Evolutionary conservation across 805 yeast genomes (phyloP).

Genomic region (Myxozyma melibiosi): DNA sequence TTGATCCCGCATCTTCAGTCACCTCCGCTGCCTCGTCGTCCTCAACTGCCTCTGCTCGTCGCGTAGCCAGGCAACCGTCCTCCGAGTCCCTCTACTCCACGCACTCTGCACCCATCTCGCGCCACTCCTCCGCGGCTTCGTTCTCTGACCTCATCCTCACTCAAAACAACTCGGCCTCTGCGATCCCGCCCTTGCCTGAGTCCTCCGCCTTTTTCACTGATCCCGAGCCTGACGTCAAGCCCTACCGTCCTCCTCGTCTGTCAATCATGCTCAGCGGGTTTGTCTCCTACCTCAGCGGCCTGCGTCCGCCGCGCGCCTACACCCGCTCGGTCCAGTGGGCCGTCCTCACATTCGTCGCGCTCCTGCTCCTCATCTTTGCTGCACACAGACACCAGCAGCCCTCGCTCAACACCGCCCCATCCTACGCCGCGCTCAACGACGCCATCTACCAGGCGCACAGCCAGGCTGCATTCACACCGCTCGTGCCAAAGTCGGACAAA

Average conservation of each 20-base stretch:
- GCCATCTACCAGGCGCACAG: constrained; percentile 30
- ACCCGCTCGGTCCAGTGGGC: constrained; percentile 28
- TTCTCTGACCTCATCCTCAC: not conserved
- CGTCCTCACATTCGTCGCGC: constrained; percentile 18
- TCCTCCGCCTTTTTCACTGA: not conserved
- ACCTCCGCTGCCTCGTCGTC: constrained; percentile 8
- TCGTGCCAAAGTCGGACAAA: constrained; percentile 25
- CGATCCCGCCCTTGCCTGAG: not conserved
- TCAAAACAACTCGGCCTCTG: too few species aligned
- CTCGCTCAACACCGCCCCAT: constrained; percentile 20
- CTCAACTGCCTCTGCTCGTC: not conserved
- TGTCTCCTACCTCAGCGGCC: not conserved
- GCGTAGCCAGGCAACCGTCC: too few species aligned
- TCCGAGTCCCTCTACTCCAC: not conserved
- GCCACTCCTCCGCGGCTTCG: not conserved
- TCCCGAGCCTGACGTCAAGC: not conserved
- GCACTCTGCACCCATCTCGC: not conserved
- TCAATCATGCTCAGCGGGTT: not conserved
- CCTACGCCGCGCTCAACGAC: constrained; percentile 32
- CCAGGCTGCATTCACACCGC: constrained; percentile 27
- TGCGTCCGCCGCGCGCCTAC: constrained; percentile 22
- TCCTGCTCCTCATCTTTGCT: constrained; percentile 19
- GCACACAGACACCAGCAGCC: constrained; percentile 7
- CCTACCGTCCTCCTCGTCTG: not conserved
- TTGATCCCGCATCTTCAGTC: constrained; percentile 9